These are phyloP conservation scores for Haberlea rhodopensis DNA, from an alignment of 257 asterid genomes.

Conservation along the genomic window DNA sequence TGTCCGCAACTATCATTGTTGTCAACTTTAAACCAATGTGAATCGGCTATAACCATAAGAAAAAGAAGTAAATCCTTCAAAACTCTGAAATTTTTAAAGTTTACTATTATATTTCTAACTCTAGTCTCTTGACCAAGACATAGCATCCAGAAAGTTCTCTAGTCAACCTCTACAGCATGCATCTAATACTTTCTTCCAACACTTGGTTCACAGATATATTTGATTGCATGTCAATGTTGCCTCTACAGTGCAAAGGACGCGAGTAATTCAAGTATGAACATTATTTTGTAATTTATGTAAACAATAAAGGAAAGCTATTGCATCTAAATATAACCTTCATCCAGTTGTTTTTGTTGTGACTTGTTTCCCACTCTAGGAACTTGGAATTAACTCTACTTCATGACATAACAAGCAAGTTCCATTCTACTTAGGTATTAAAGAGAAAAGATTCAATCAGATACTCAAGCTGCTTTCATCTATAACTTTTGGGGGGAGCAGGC, in stretches of 20 bases:
- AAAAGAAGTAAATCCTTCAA: background rate
- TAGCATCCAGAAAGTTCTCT: conserved; percentile 15
- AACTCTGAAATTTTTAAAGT: background rate
- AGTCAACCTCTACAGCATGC: conserved; percentile 12
- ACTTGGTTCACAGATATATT: background rate
- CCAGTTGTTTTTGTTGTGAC: conserved; percentile 3
- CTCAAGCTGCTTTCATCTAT: conserved; percentile 9
- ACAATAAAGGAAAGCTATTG: background rate
- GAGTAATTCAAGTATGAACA: background rate
- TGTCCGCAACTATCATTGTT: conserved; percentile 8
- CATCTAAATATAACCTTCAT: conserved; percentile 10
- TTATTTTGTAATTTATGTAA: conserved; percentile 10
- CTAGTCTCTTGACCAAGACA: conserved; percentile 15
- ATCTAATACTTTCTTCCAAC: conserved; percentile 1
- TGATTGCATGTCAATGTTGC: background rate
- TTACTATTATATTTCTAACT: conserved; percentile 6
- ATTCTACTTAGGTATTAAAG: conserved; percentile 9
- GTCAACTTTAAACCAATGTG: conserved; percentile 10
- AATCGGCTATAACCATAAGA: conserved; percentile 8
- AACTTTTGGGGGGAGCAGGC: conserved; percentile 9
- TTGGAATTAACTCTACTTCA: conserved; percentile 8
- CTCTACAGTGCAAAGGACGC: background rate
- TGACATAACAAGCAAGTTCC: background rate
- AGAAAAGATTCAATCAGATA: background rate
- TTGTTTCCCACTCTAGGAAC: conserved; percentile 8